A percentile compares a stretch with the other conserved stretches of the same genome.
Conservation (phyloP, 305 asterid genomes). For the Andrographis paniculata region DNA sequence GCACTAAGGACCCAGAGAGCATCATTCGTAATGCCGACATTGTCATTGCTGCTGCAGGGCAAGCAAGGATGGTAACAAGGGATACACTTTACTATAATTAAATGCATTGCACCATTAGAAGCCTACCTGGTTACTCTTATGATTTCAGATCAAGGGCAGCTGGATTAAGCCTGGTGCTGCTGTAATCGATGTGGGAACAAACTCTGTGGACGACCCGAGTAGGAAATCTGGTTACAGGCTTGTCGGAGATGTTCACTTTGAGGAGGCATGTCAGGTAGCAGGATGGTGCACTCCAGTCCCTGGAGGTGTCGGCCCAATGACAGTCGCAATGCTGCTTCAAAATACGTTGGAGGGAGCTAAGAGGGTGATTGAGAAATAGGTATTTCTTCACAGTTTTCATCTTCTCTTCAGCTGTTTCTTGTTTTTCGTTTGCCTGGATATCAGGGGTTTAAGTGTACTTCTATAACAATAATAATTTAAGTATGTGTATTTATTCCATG, state of each 20-base stretch:
- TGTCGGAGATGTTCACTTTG: slow-evolving; percentile 84
- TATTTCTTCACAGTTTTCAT: no score
- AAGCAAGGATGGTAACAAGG: slow-evolving; percentile 64
- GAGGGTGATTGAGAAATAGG: slow-evolving; percentile 38
- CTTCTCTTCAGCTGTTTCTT: no score
- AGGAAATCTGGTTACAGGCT: slow-evolving; percentile 83
- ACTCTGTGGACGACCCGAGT: slow-evolving; percentile 69
- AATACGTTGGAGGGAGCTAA: slow-evolving; percentile 84
- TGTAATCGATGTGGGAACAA: slow-evolving; percentile 86
- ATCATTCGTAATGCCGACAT: slow-evolving; percentile 82
- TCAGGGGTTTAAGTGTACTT: no score
- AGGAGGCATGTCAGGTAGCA: slow-evolving; percentile 78
- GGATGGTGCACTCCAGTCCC: slow-evolving; percentile 94
- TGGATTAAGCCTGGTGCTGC: slow-evolving; percentile 99
- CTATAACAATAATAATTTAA: no score
- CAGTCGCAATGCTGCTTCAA: slow-evolving; percentile 87
- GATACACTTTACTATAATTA: not conserved
- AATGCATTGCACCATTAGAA: not conserved
- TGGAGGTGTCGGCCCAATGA: slow-evolving; percentile 96
- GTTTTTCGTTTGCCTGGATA: no score
- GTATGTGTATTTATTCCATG: no score
- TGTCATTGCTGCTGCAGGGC: slow-evolving; percentile 90
- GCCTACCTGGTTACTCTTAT: not conserved
- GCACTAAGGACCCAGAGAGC: slow-evolving; percentile 65
- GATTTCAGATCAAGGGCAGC: slow-evolving; percentile 78